Base-by-base conservation (phyloP, 768 basidiomycete species). In the Boletus reticuloceps region DNA sequence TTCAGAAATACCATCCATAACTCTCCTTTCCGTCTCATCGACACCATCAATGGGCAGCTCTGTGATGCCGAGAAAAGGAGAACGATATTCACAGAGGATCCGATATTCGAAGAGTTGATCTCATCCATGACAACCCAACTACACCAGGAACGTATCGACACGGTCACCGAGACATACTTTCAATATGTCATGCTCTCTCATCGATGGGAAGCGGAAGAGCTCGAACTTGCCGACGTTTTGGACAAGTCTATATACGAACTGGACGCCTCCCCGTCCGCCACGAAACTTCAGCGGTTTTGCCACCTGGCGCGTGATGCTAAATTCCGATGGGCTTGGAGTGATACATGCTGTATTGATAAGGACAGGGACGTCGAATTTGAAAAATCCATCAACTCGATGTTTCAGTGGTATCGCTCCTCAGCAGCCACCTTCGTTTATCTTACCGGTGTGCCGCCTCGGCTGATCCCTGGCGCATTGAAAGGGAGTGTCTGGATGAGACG, bases 321-420 rank as follows among this genome's bases (percentile, higher is more conserved):
- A 2, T 43, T 58, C 27, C 64, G 58, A 40, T 65, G 64, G 64
- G 61, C 61, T 5, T 65, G 64, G 64, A 58, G 61, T 3, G 64
- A 65, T 13, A 66, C 64, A 4, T 65, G 64, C 34, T 66, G 64
- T 25, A 65, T 65, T 16, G n/a, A 65, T 47, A 65, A 63, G 53
- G 19, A 45, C 31, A 60, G 50, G 31, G 40, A 53, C 29, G 54
- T 54, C 47, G 64, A 65, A 19, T 53, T 66, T 32, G 58, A 37
- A 19, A 48, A 51, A 5, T 58, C 64, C 19, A 63, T 65, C 53
- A 54, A 56, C 8, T 58, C 55, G 20, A 65, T 65, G 64, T 65
- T 66, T 53, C 40, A 43, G 1, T 65, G 64, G 64, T 65, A 65
- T 44, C 43, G 13, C 5, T 4, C 11, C 13, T 60, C 64, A 1